These are phyloP conservation scores for Vanrija sp. DNA, from an alignment of 1,284 basidiomycete genomes.

Conservation along the genomic window DNA sequence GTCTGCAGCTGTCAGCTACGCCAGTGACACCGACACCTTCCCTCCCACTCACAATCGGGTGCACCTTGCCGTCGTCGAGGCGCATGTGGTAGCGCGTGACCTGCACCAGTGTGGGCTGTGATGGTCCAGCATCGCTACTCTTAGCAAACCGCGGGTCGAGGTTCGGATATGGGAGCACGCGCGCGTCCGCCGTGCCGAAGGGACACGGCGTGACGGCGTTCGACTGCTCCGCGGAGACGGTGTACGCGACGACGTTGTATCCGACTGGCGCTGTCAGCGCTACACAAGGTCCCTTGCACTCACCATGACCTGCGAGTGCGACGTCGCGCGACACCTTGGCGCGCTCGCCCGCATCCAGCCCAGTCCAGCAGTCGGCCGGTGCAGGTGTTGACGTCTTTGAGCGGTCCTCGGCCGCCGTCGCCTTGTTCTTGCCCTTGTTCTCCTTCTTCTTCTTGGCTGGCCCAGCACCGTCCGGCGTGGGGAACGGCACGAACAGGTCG, in stretches of 20 bases:
- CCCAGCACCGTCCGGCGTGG: slow-evolving; percentile 16
- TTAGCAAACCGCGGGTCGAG: slow-evolving; percentile 36
- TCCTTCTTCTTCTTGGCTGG: slow-evolving; percentile 28
- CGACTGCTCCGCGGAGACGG: slow-evolving; percentile 30
- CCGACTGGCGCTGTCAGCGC: slow-evolving; percentile 32
- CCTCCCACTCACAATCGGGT: slow-evolving; percentile 40
- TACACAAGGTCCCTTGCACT: slow-evolving; percentile 7
- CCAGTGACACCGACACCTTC: background rate
- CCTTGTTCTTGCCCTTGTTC: slow-evolving; percentile 40
- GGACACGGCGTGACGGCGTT: slow-evolving; percentile 31
- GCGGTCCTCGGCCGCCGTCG: slow-evolving; percentile 17
- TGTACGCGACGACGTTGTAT: slow-evolving; percentile 42
- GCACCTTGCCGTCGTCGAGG: slow-evolving; percentile 41
- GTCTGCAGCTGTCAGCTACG: slow-evolving; percentile 23
- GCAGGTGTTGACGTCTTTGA: background rate
- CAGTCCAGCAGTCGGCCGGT: slow-evolving; percentile 35
- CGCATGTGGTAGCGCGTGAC: slow-evolving; percentile 43
- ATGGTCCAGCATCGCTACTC: background rate
- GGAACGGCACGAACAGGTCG: slow-evolving; percentile 46
- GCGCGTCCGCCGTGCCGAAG: slow-evolving; percentile 21
- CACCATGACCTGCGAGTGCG: slow-evolving; percentile 41
- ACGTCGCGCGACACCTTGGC: slow-evolving; percentile 31
- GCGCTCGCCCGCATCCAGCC: slow-evolving; percentile 28
- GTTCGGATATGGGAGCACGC: slow-evolving; percentile 32
- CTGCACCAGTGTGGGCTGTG: slow-evolving; percentile 37